Conservation (phyloP, 768 basidiomycete species). For the Gloeophyllum trabeum region DNA sequence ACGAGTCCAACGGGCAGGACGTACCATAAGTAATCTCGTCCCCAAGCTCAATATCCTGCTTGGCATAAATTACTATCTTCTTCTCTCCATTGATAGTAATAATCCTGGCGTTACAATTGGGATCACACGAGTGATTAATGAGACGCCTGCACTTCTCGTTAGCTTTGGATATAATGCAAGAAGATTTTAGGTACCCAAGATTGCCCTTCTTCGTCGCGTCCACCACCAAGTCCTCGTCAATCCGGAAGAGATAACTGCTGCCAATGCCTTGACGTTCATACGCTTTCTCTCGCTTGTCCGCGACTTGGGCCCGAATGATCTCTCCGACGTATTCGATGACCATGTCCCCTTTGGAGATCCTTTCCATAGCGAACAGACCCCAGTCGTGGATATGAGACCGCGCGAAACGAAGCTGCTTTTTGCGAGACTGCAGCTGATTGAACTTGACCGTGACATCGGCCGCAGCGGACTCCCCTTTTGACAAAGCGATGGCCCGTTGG, state of each 20-base stretch:
- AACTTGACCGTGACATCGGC: constrained; percentile 84
- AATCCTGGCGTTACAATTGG: constrained; percentile 85
- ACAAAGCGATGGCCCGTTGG: constrained; percentile 66
- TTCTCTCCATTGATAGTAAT: constrained; percentile 87
- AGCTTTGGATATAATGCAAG: constrained; percentile 2
- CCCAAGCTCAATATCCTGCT: constrained; percentile 89
- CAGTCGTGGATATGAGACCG: constrained; percentile 96
- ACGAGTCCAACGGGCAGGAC: constrained; percentile 14
- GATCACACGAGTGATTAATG: constrained; percentile 98
- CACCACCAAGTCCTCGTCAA: constrained; percentile 96
- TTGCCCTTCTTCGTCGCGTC: constrained; percentile 99
- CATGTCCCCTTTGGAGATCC: constrained; percentile 91
- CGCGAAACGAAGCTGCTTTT: constrained; percentile 95
- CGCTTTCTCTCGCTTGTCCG: constrained; percentile 93
- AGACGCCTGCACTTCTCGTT: constrained; percentile 49
- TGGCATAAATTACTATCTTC: constrained; percentile 99
- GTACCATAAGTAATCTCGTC: constrained; percentile 96
- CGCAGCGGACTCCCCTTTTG: constrained; percentile 62
- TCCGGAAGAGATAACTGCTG: constrained; percentile 93
- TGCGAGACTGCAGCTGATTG: constrained; percentile 94
- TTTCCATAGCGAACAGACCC: constrained; percentile 97
- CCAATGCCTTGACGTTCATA: constrained; percentile 98
- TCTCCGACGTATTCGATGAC: constrained; percentile 99
- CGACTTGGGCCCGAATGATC: constrained; percentile 88
- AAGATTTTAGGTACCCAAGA: constrained; percentile 64